These are phyloP conservation scores for Aspergillus sojae DNA, from an alignment of 2,329 filamentous ascomycete species.

Conservation along the genomic window DNA sequence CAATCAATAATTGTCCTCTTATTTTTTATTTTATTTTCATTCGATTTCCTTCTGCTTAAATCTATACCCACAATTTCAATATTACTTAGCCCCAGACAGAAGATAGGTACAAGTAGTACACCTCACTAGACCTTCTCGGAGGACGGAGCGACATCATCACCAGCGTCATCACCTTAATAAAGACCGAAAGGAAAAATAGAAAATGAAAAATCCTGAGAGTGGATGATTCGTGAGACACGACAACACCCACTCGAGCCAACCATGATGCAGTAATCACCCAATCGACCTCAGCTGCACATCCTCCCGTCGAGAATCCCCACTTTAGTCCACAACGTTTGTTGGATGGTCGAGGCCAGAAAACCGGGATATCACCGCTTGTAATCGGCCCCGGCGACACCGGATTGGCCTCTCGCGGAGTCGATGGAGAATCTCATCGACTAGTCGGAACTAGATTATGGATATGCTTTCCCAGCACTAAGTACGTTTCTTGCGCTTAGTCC, in stretches of 20 bases:
- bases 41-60: background rate
- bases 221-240: slow-evolving; percentile 23
- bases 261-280: slow-evolving; percentile 18
- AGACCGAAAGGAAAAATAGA: background rate
- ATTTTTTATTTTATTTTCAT: background rate
- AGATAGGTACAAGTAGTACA: background rate
- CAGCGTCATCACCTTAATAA: background rate
- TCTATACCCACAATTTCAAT: background rate
- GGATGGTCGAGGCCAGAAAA: slow-evolving; percentile 20
- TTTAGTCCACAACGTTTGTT: slow-evolving; percentile 17
- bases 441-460: slow-evolving; percentile 1
- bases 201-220: slow-evolving; percentile 1
- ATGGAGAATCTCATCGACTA: slow-evolving; percentile 1
- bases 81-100: background rate
- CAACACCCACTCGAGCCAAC: slow-evolving; percentile 21
- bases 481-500: background rate
- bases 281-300: slow-evolving; percentile 19
- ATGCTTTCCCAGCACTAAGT: background rate
- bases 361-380: slow-evolving; percentile 16
- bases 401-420: background rate
- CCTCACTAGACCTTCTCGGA: background rate
- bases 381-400: slow-evolving; percentile 18
- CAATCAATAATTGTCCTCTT: background rate
- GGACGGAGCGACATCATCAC: background rate
- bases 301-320: slow-evolving; percentile 21